phyloP scores from a whole-genome alignment of 768 basidiomycete species.

The Cantharellus anzutake region DNA sequence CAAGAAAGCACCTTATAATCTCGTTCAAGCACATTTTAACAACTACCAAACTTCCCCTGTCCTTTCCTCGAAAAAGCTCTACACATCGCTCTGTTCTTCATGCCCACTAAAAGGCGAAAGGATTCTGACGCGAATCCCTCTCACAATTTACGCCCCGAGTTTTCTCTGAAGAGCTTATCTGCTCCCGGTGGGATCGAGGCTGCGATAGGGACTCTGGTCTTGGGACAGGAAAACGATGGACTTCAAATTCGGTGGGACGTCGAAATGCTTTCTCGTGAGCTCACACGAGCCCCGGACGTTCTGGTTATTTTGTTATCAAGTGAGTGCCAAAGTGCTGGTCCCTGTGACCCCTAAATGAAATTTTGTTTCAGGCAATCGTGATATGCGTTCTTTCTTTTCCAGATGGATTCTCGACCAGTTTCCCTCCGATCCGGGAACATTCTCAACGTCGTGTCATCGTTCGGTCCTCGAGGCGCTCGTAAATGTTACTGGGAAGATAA shows the following conservation, averaged over 20 bases:
- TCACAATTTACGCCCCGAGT: not conserved
- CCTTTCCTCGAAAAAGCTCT: no score
- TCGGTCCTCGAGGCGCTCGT: not conserved
- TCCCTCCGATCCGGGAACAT: not conserved
- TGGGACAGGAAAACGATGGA: no score
- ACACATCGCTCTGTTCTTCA: no score
- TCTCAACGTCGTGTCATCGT: not conserved
- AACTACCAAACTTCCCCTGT: no score
- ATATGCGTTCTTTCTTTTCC: not conserved
- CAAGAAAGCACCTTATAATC: no score
- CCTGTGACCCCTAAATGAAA: not conserved
- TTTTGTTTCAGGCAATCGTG: not conserved
- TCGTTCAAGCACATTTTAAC: no score
- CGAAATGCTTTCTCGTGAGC: not conserved
- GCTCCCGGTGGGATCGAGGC: not conserved
- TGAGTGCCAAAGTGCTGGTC: not conserved
- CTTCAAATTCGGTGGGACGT: not conserved
- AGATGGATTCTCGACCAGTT: not conserved
- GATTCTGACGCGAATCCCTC: no score
- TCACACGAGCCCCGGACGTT: not conserved
- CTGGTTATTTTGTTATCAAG: not conserved
- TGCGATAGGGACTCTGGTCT: not conserved
- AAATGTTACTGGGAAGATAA: not conserved
- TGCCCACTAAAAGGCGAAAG: no score
- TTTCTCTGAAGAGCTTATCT: not conserved